Percentiles rank a stretch among this genome's conserved stretches.
These are phyloP conservation scores for Penicillium bovifimosum DNA, from an alignment of 495 filamentous ascomycete genomes.

Conservation along the genomic window DNA sequence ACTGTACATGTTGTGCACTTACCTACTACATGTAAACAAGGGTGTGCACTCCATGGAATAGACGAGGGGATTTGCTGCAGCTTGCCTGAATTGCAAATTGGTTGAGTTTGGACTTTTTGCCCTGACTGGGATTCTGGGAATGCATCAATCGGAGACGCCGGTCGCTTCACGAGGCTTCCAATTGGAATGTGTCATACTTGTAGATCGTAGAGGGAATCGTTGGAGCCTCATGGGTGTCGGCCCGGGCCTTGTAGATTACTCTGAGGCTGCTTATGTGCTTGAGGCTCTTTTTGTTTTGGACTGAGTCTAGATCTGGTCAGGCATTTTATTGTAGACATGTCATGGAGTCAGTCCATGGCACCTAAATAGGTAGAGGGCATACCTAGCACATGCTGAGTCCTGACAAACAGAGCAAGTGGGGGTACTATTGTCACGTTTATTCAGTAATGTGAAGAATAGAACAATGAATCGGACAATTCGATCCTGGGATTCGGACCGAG, in stretches of 20 bases:
- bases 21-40: too few species aligned
- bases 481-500: not conserved
- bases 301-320: not conserved
- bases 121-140: not conserved
- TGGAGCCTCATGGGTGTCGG: not conserved
- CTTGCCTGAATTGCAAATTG: not conserved
- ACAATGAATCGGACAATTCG: not conserved
- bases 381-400: too few species aligned
- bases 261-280: not conserved
- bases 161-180: not conserved
- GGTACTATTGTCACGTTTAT: not conserved
- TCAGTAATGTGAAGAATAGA: not conserved
- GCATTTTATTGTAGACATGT: too few species aligned
- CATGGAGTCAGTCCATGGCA: too few species aligned
- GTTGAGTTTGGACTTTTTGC: not conserved
- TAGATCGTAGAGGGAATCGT: not conserved
- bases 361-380: too few species aligned
- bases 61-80: not conserved
- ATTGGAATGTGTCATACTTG: too few species aligned
- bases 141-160: not conserved
- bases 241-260: not conserved
- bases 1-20: too few species aligned
- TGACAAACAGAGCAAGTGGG: too few species aligned
- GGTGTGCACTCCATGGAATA: not conserved
- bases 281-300: not conserved